A percentile compares a stretch with the other conserved stretches of the same genome.
Conservation (phyloP, 805 yeast species). For the Candida glaebosa region DNA sequence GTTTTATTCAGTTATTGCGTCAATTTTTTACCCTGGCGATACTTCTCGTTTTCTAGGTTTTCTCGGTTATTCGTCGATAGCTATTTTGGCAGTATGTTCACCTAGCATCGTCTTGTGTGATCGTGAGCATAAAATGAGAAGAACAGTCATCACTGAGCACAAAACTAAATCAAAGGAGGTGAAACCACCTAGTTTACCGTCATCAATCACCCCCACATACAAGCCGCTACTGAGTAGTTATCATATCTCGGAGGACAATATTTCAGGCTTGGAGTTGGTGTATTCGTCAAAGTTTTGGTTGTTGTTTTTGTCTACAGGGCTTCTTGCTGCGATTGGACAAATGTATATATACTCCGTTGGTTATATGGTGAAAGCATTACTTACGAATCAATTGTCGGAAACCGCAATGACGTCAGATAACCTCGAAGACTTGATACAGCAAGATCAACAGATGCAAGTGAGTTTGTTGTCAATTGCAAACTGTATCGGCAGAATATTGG, state of each 20-base stretch:
- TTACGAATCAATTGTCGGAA: conserved; percentile 2
- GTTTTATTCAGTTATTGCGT: conserved; percentile 56
- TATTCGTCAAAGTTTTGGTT: conserved; percentile 34
- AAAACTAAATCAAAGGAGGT: conserved; percentile 9
- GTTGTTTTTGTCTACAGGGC: conserved; percentile 33
- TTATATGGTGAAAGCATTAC: conserved; percentile 16
- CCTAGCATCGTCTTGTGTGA: conserved; percentile 47
- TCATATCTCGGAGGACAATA: neutral
- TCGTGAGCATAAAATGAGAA: conserved; percentile 19
- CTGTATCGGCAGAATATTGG: conserved; percentile 59
- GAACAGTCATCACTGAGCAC: neutral
- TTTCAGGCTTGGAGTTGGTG: conserved; percentile 18
- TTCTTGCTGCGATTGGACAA: conserved; percentile 40
- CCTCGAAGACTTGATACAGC: conserved; percentile 40
- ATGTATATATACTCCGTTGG: conserved; percentile 25
- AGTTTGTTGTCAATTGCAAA: conserved; percentile 66
- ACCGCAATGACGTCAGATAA: conserved; percentile 7
- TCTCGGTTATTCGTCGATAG: conserved; percentile 39
- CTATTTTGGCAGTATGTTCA: conserved; percentile 40
- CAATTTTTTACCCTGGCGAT: conserved; percentile 52
- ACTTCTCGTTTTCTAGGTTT: conserved; percentile 53
- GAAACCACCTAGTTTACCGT: conserved; percentile 7
- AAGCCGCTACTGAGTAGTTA: neutral
- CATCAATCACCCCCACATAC: conserved; percentile 4
- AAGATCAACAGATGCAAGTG: conserved; percentile 68